phyloP scores from a whole-genome alignment of 176 grass and related monocot genomes.

The Areca catechu region DNA sequence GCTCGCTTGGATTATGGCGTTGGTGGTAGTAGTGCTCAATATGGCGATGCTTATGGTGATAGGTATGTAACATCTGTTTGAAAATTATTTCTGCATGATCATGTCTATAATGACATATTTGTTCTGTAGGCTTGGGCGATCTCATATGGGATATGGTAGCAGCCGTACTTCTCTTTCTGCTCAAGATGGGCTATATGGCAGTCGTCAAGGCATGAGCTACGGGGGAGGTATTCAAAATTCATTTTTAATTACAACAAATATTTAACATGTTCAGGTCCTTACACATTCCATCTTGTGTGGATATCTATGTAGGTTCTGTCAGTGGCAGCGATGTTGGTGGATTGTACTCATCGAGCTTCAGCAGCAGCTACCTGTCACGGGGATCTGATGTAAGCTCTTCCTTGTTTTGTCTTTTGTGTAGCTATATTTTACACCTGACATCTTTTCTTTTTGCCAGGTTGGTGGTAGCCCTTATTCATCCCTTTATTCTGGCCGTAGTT shows the following conservation, averaged over 20 bases:
- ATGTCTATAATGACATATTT: background rate
- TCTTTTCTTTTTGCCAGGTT: slow-evolving; percentile 36
- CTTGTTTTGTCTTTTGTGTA: slow-evolving; percentile 7
- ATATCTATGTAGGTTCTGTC: slow-evolving; percentile 38
- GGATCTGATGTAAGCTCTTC: slow-evolving; percentile 70
- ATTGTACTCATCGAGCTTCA: slow-evolving; percentile 53
- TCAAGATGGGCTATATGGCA: slow-evolving; percentile 60
- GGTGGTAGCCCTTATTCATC: slow-evolving; percentile 64
- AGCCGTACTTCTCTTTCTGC: slow-evolving; percentile 35
- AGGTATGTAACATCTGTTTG: slow-evolving; percentile 31
- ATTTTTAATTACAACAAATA: too few relatives aligned
- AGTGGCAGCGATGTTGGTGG: slow-evolving; percentile 43
- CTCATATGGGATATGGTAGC: slow-evolving; percentile 48
- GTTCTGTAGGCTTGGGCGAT: slow-evolving; percentile 50
- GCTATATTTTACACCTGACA: slow-evolving; percentile 4
- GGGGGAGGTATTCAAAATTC: slow-evolving; percentile 36
- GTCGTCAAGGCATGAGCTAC: slow-evolving; percentile 59
- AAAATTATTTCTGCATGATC: too few relatives aligned
- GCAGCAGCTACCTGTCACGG: slow-evolving; percentile 43
- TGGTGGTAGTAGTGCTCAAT: slow-evolving; percentile 49
- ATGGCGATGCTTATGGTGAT: slow-evolving; percentile 51
- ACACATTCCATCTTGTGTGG: too few relatives aligned
- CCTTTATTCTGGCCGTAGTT: slow-evolving; percentile 45
- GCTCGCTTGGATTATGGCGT: slow-evolving; percentile 53
- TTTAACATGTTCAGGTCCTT: too few relatives aligned